Conservation (phyloP, 805 yeast species). For the Candida silvatica region DNA sequence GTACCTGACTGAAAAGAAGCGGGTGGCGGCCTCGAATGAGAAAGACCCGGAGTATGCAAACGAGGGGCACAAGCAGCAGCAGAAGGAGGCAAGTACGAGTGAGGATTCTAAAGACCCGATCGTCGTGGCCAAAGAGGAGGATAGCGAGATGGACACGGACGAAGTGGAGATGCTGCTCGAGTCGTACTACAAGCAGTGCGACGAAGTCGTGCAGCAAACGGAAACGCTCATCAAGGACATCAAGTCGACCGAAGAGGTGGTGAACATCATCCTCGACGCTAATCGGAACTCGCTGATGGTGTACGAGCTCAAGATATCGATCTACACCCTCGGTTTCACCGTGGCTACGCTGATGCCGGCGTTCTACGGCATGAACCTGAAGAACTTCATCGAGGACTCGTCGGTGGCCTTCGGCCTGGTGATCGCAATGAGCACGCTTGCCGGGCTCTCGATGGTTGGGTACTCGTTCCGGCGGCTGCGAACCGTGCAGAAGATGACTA, state of each 20-base stretch:
- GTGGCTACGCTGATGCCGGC: constrained; percentile 83
- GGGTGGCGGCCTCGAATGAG: not conserved
- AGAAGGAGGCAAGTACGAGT: not conserved
- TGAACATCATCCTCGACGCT: constrained; percentile 84
- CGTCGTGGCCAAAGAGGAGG: constrained; percentile 4
- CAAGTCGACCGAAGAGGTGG: constrained; percentile 86
- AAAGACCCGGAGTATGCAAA: not conserved
- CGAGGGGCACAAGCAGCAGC: too few species aligned
- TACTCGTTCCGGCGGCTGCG: constrained; percentile 48
- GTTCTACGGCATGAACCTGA: constrained; percentile 81
- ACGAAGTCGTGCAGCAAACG: constrained; percentile 87
- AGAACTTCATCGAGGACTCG: constrained; percentile 69
- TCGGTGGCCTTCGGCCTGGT: constrained; percentile 54
- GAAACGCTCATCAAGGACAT: constrained; percentile 78
- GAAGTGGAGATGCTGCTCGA: constrained; percentile 85
- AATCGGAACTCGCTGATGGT: constrained; percentile 87
- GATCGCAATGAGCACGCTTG: constrained; percentile 38
- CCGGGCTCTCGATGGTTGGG: constrained; percentile 47
- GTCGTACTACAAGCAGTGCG: constrained; percentile 84
- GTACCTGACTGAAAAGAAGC: constrained; percentile 49
- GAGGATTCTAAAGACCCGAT: not conserved
- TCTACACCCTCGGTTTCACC: constrained; percentile 78
- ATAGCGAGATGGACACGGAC: constrained; percentile 28
- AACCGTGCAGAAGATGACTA: constrained; percentile 58
- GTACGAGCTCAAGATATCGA: constrained; percentile 72